Evolutionary conservation across 495 filamentous ascomycete genomes (phyloP), one percentile per base, ranked within the genome.

Genomic region (Penicillium goetzii): DNA sequence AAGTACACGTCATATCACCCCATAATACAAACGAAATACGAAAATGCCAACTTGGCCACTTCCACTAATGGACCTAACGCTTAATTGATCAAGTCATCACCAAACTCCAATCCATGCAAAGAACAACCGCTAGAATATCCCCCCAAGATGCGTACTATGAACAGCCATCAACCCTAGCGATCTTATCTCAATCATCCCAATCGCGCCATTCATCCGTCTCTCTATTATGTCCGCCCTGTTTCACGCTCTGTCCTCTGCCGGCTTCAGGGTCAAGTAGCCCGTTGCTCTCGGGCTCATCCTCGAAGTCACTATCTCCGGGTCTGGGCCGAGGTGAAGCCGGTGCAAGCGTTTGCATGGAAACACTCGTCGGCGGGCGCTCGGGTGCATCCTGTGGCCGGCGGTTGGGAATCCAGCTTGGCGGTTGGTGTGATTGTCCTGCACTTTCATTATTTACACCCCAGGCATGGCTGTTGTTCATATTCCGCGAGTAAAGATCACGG

Each of bases 371-470:
- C 0, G 81, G 80, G 40, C 80, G 76, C 1, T 83, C 80, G 19
- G 84, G 74, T 47, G 83, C 78, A 23, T 69, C 58, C 66, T 90
- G 85, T 43, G 80, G 74, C 40, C 85, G 80, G 26, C 90, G 79
- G 34, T 62, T 68, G 25, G 74, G 65, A 34, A 63, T 63, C 67
- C 72, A 74, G n/a, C 34, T 57, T 17, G n/a, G 53, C 23, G n/a
- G 36, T 30, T 57, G 55, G 14, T 67, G 63, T 30, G 68, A 58
- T 25, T 65, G 59, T 23, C 63, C 33, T 9, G 62, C 43, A 40
- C 50, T 7, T 9, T 68, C 64, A 23, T 63, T 36, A 43, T 57
- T 21, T n/a, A 73, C 76, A 1, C 67, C 53, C 78, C 78, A 80
- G 38, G 59, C 62, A 25, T 57, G 73, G 54, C 71, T 72, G 40